These are phyloP conservation scores for Microstegium vimineum DNA, from an alignment of 176 grass and related monocot species.

Conservation along the genomic window DNA sequence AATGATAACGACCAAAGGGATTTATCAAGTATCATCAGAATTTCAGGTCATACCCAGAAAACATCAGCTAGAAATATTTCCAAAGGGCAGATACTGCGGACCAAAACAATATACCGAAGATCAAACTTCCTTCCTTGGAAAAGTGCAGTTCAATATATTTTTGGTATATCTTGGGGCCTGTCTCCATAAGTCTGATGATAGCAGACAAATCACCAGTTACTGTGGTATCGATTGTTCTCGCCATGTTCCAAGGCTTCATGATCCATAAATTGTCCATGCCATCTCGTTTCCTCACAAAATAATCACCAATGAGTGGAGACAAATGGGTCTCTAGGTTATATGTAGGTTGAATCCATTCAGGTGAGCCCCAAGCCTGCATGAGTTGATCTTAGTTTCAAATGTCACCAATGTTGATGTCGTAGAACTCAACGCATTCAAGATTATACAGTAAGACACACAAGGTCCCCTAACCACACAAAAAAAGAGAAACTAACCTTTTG, in stretches of 20 bases:
- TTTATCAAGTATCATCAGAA: constrained; percentile 11
- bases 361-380: constrained; percentile 78
- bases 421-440: constrained; percentile 14
- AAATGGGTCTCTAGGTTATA: constrained; percentile 95
- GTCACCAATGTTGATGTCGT: neutral
- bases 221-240: constrained; percentile 90
- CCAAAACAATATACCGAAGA: constrained; percentile 81
- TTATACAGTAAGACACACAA: neutral
- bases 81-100: constrained; percentile 80
- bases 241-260: constrained; percentile 98
- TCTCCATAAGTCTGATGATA: constrained; percentile 94
- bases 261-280: constrained; percentile 87
- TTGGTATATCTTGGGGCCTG: constrained; percentile 98
- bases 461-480: neutral
- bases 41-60: constrained; percentile 73
- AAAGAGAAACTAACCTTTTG: constrained; percentile 46
- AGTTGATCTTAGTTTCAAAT: constrained; percentile 41
- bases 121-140: constrained; percentile 96
- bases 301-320: constrained; percentile 91
- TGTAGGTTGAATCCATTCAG: constrained; percentile 93
- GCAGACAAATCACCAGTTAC: constrained; percentile 79
- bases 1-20: constrained; percentile 1
- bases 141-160: constrained; percentile 91
- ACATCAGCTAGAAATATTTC: constrained; percentile 90
- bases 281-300: constrained; percentile 58